phyloP scores from a whole-genome alignment of 768 basidiomycete species.

The Suillus weaverae region DNA sequence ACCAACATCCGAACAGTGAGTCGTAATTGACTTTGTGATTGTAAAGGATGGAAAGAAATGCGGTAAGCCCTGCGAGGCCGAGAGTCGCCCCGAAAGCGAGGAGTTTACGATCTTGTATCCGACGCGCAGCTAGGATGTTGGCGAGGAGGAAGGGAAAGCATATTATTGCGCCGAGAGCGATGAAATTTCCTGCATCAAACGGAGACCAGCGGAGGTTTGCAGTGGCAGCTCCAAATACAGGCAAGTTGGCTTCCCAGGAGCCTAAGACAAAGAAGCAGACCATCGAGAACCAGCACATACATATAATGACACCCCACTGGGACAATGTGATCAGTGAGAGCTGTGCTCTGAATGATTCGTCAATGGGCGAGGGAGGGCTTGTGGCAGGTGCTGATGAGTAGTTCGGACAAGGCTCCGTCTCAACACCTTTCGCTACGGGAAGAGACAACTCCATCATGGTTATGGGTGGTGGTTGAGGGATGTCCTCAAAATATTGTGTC shows the following conservation, averaged over 20 bases:
- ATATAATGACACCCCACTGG: constrained; percentile 55
- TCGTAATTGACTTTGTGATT: constrained; percentile 45
- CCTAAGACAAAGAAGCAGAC: constrained; percentile 70
- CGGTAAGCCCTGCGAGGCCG: constrained; percentile 52
- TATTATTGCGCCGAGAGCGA: constrained; percentile 62
- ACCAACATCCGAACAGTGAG: constrained; percentile 44
- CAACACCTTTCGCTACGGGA: neutral
- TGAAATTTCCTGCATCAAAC: constrained; percentile 67
- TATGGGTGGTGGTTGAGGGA: constrained; percentile 23
- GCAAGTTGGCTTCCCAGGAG: constrained; percentile 69
- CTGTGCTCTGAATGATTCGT: constrained; percentile 13
- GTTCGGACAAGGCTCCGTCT: constrained; percentile 6
- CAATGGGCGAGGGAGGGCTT: neutral
- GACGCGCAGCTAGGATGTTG: constrained; percentile 56
- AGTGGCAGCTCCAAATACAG: constrained; percentile 50
- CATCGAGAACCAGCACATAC: constrained; percentile 74
- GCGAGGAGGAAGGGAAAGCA: constrained; percentile 67
- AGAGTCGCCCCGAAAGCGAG: constrained; percentile 53
- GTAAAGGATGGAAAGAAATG: constrained; percentile 48
- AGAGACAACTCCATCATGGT: constrained; percentile 10
- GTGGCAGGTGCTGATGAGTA: constrained; percentile 3
- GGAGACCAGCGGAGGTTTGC: constrained; percentile 55
- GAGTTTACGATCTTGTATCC: constrained; percentile 59
- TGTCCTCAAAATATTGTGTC: constrained; percentile 41
- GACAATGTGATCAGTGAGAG: constrained; percentile 20